These are phyloP conservation scores for Letharia lupina DNA, from an alignment of 495 filamentous ascomycete genomes.

Conservation along the genomic window DNA sequence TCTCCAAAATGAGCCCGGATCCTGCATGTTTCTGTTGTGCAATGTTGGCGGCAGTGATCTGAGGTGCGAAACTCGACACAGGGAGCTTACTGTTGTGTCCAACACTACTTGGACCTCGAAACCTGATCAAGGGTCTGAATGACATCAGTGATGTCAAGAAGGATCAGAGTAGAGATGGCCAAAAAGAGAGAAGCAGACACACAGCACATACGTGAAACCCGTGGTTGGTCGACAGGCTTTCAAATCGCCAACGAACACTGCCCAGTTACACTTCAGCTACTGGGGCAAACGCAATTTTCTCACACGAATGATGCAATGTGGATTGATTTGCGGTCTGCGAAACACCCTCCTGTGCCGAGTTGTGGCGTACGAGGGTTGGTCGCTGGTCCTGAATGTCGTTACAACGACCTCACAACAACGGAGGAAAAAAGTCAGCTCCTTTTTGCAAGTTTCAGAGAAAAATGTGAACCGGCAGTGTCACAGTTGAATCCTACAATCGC, in stretches of 20 bases:
- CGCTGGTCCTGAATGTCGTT: not conserved
- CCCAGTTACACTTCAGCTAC: not conserved
- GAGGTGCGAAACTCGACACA: not conserved
- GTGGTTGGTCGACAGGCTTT: not conserved
- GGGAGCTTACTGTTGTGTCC: not conserved
- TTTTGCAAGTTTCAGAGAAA: not conserved
- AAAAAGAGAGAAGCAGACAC: not conserved
- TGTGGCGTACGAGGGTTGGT: not conserved
- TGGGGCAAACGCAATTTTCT: not conserved
- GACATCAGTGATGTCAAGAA: not conserved
- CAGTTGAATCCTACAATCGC: not conserved
- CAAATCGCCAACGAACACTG: not conserved
- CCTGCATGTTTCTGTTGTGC: not conserved
- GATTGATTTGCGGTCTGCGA: not conserved
- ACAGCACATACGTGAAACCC: not conserved
- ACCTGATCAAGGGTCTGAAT: not conserved
- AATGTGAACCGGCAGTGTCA: not conserved
- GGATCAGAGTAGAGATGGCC: not conserved
- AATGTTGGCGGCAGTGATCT: not conserved
- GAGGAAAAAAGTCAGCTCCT: not conserved
- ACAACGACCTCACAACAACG: not conserved
- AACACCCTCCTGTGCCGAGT: not conserved
- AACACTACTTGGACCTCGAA: not conserved
- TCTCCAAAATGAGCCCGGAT: not conserved
- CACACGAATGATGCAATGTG: not conserved